Evolutionary conservation across 1,139 yeast species (phyloP), one percentile per base, ranked within the genome.

Genomic region (Saccharomyces hybrid): DNA sequence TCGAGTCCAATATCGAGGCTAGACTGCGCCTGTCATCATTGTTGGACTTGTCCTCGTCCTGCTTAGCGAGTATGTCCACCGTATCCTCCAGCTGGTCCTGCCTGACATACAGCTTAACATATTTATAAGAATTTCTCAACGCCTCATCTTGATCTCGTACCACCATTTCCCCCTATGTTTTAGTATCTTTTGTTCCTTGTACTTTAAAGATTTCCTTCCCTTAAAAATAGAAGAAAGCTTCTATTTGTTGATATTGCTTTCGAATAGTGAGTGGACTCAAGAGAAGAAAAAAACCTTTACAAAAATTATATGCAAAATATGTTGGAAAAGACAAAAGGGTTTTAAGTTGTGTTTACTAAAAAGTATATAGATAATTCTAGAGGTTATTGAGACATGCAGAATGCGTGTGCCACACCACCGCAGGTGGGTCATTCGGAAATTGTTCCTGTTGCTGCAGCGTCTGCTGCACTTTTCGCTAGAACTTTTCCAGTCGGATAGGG

Each of bases 101-200:
- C 8, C 48, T 31, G 9, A 42, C 44, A 46, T 54, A 57, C 26
- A 62, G 47, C 51, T 47, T 51, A 13, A 63, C 32, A 8, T 53
- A 51, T 42, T 53, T 58, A 32, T 63, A 63, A 3, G 55, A 42
- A 27, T 57, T 60, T 53, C 63, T 57, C 41, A 58, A 53, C 49
- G 42, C 27, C 44, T 56, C 59, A 52, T 60, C 61, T 11, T 55
- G 51, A 26, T 50, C 49, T 5, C 28, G 31, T 26, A 46, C 23
- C 44, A 38, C 44, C 44, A 38, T 38, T 38, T 16, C 25, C 13
- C 23, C n/a, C 13, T 38, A 16, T 16, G 13, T 4, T 11, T 16
- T 38, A 5, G 23, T 20, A 16, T 6, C 44, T 38, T 6, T n/a
- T 38, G 4, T 9, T 9, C 3, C 25, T 16, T 16, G 44, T 9